These are phyloP conservation scores for Cladorrhinum sp. DNA, from an alignment of 2,329 filamentous ascomycete species.

Conservation along the genomic window DNA sequence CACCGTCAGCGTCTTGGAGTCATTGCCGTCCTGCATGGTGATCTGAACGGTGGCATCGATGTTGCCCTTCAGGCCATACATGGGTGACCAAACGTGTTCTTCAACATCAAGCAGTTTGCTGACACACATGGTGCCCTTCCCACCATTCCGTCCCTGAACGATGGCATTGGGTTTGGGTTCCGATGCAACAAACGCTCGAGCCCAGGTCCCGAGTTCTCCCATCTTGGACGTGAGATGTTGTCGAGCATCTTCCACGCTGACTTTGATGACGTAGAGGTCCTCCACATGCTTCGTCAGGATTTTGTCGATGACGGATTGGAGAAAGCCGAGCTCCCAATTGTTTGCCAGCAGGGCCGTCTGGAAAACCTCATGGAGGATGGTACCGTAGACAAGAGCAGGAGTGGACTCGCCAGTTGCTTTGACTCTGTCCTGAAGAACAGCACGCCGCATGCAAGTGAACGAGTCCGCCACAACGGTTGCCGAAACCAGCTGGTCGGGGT, in stretches of 20 bases:
- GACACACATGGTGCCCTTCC: slow-evolving; percentile 76
- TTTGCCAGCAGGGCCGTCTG: slow-evolving; percentile 85
- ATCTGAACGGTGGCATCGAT: slow-evolving; percentile 96
- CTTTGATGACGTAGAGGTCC: slow-evolving; percentile 82
- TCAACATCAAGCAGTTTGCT: slow-evolving; percentile 95
- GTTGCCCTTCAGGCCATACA: slow-evolving; percentile 95
- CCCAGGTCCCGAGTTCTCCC: slow-evolving; percentile 78
- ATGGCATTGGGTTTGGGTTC: slow-evolving; percentile 64
- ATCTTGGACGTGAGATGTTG: slow-evolving; percentile 83
- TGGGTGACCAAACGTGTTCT: slow-evolving; percentile 97
- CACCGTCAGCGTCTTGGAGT: slow-evolving; percentile 67
- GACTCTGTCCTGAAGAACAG: slow-evolving; percentile 90
- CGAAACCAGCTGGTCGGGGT: slow-evolving; percentile 93
- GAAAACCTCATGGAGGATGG: slow-evolving; percentile 91
- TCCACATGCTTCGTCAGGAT: slow-evolving; percentile 78
- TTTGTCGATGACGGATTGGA: slow-evolving; percentile 63
- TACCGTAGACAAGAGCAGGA: slow-evolving; percentile 83
- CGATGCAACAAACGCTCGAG: slow-evolving; percentile 71
- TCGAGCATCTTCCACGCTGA: slow-evolving; percentile 67
- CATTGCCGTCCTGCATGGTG: slow-evolving; percentile 68
- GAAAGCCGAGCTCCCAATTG: slow-evolving; percentile 68
- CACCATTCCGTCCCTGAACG: slow-evolving; percentile 75
- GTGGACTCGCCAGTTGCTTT: slow-evolving; percentile 83
- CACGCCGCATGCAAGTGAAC: slow-evolving; percentile 83
- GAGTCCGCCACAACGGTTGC: slow-evolving; percentile 96